Base-by-base conservation (phyloP, 768 basidiomycete species). In the Podaxis carcinomalis region DNA sequence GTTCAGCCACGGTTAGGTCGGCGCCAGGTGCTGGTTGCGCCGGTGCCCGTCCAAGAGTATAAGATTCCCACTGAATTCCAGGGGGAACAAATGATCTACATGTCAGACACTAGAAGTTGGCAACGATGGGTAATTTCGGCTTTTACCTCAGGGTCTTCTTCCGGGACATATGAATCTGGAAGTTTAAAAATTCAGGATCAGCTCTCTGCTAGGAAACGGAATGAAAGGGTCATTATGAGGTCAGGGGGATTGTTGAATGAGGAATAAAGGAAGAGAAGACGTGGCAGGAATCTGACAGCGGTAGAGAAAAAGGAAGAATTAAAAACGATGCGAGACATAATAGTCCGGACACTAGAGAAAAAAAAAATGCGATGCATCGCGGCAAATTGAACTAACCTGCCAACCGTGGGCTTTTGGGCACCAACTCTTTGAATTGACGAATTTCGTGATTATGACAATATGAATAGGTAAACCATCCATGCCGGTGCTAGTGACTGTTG, bases 391-490 rank as follows among this genome's bases (percentile, higher is more conserved):
- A 64, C 61, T 79, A 77, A 87, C 90, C 90, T 73, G 87, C 75
- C 64, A 82, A 79, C 66, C 86, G 83, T 53, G 84, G 78, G 64
- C 87, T 87, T 57, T 83, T 73, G 69, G 84, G 86, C 65, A 78
- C 70, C 62, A 90, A 77, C 72, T 95, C 94, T 74, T 90, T 90
- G 80, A 98, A 99, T 75, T 99, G 97, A 61, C 95, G 88, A 63
- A 98, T 93, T 75, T 97, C 88, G 55, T 86, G 83, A 73, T 95
- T 92, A 77, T 99, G 95, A 77, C 96, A 94, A 74, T 92, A 97
- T 52, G 93, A 88, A 76, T 98, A 98, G 39, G 95, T 98, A 78
- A 98, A 98, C 95, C 95, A 97, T 40, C 88, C 86, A 78, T 93
- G 91, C 66, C 85, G 85, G 71, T 89, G 86, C 89, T 93, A 64